Evolutionary conservation across 495 filamentous ascomycete genomes (phyloP).

Genomic region (Neurospora sp.): DNA sequence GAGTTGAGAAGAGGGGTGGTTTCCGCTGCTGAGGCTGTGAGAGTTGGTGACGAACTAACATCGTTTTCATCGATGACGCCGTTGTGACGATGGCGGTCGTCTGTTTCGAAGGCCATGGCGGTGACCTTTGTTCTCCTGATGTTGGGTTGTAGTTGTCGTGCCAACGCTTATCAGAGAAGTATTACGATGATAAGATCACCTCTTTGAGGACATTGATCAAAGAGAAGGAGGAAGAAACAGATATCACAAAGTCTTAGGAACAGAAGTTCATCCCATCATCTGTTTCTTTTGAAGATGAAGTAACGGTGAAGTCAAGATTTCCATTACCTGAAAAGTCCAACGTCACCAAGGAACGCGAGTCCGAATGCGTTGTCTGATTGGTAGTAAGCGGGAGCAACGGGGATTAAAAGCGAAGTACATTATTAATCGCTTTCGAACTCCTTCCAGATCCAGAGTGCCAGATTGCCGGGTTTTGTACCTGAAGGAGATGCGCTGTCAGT

Average conservation of each 20-base stretch:
- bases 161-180: background rate
- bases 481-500: background rate
- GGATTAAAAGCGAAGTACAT: background rate
- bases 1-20: conserved; percentile 30
- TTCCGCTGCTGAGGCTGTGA: conserved; percentile 19
- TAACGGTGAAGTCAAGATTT: background rate
- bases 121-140: background rate
- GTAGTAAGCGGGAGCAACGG: background rate
- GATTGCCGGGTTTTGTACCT: background rate
- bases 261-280: background rate
- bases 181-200: background rate
- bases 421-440: background rate
- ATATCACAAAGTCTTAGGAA: background rate
- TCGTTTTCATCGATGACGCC: background rate
- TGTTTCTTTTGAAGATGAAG: background rate
- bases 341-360: background rate
- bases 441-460: background rate
- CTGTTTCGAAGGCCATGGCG: background rate
- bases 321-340: background rate
- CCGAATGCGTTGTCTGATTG: background rate
- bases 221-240: background rate
- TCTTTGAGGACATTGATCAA: background rate
- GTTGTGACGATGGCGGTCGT: background rate
- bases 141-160: background rate
- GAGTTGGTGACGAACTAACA: conserved; percentile 11